Evolutionary conservation across 163 green algal species (phyloP).

Genomic region (Prototheca cutis): DNA sequence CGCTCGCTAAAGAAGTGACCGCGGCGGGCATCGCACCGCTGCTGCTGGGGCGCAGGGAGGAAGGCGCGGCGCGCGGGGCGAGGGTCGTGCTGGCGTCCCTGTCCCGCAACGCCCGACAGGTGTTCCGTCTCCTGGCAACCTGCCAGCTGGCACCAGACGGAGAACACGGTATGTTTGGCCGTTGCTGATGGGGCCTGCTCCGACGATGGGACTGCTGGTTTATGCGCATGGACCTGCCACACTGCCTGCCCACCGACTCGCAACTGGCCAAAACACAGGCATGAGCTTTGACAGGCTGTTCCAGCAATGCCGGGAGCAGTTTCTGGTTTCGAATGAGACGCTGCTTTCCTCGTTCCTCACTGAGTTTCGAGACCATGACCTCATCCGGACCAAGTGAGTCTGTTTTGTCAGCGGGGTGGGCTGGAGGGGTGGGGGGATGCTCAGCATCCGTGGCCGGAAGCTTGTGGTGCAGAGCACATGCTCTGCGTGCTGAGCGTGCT

Average conservation of each 20-base stretch:
- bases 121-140: constrained; percentile 73
- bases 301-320: constrained; percentile 67
- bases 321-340: constrained; percentile 69
- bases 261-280: constrained; percentile 23
- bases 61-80: constrained; percentile 47
- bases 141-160: constrained; percentile 41
- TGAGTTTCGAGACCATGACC: constrained; percentile 84
- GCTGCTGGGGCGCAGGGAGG: constrained; percentile 38
- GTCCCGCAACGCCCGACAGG: constrained; percentile 53
- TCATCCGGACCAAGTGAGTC: constrained; percentile 56
- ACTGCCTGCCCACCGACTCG: background rate
- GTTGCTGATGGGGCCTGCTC: too few species aligned
- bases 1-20: constrained; percentile 48
- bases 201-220: too few species aligned
- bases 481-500: too few species aligned
- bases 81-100: constrained; percentile 67
- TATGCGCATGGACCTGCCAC: background rate
- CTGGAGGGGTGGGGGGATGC: background rate
- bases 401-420: too few species aligned
- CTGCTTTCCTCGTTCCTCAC: constrained; percentile 64
- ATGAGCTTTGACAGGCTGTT: constrained; percentile 68
- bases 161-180: constrained; percentile 15
- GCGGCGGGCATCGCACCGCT: constrained; percentile 17
- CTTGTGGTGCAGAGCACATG: too few species aligned
- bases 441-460: background rate